These are phyloP conservation scores for Ustilago esculenta DNA, from an alignment of 1,284 basidiomycete genomes.

Conservation along the genomic window DNA sequence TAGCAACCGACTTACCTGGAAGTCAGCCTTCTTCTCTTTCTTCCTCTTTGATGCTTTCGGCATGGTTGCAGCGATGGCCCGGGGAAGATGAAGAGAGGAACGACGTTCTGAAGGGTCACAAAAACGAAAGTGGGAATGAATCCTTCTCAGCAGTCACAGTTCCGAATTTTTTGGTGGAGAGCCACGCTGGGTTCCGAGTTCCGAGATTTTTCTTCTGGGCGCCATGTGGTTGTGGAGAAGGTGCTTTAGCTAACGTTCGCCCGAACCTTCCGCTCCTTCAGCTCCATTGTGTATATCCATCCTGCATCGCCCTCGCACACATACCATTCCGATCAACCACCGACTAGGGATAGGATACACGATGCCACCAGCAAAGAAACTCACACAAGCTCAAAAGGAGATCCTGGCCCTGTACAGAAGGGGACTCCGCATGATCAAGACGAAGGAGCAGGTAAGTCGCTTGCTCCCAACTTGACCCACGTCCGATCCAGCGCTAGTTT, in stretches of 20 bases:
- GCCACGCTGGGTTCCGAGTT: slow-evolving; percentile 4
- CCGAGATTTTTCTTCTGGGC: background rate
- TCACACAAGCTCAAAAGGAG: slow-evolving; percentile 55
- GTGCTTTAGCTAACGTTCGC: slow-evolving; percentile 17
- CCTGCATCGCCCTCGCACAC: too few species aligned
- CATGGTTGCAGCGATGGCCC: slow-evolving; percentile 16
- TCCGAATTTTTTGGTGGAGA: slow-evolving; percentile 20
- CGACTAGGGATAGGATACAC: background rate
- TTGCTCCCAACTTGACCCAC: too few species aligned
- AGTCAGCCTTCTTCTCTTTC: slow-evolving; percentile 50
- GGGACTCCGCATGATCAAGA: slow-evolving; percentile 56
- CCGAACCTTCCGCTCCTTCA: slow-evolving; percentile 1
- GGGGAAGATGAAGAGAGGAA: background rate
- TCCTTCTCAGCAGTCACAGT: slow-evolving; percentile 4
- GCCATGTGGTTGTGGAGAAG: slow-evolving; percentile 1
- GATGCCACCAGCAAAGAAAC: slow-evolving; percentile 33
- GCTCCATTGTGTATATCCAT: too few species aligned
- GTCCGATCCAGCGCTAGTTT: background rate
- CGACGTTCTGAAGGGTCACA: too few species aligned
- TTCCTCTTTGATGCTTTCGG: slow-evolving; percentile 49
- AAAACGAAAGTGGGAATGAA: too few species aligned
- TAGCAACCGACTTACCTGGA: slow-evolving; percentile 22
- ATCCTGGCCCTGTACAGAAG: slow-evolving; percentile 58
- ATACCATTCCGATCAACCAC: too few species aligned
- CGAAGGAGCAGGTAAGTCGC: slow-evolving; percentile 55